phyloP scores from a whole-genome alignment of 805 yeast species.

The Teunomyces cretensis region DNA sequence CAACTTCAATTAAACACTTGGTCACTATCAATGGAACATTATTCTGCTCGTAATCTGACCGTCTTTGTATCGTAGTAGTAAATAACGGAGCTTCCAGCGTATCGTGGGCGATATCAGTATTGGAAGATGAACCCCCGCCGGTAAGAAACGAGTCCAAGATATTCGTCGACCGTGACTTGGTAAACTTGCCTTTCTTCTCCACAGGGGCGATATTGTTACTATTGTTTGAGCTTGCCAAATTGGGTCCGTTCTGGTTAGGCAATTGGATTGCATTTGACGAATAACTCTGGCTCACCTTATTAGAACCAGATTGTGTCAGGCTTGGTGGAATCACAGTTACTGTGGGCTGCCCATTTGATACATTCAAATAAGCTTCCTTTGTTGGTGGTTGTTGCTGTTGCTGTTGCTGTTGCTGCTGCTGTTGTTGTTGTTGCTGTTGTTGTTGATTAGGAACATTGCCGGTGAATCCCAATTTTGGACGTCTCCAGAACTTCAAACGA shows the following conservation, averaged over 20 bases:
- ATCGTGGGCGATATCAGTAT: conserved; percentile 9
- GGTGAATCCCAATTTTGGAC: conserved; percentile 36
- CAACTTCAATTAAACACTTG: conserved; percentile 75
- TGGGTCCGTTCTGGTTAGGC: conserved; percentile 4
- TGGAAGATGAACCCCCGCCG: conserved; percentile 8
- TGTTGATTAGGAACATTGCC: not conserved
- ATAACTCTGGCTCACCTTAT: conserved; percentile 13
- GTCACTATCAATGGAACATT: conserved; percentile 69
- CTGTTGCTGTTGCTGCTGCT: no score
- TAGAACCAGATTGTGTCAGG: not conserved
- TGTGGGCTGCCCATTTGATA: not conserved
- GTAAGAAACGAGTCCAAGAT: conserved; percentile 38
- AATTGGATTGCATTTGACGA: conserved; percentile 14
- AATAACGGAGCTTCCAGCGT: conserved; percentile 32
- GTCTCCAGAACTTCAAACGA: conserved; percentile 44
- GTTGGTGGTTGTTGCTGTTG: not conserved
- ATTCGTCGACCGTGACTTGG: conserved; percentile 50
- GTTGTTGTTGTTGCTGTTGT: no score
- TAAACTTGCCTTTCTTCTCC: conserved; percentile 17
- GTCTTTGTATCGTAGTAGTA: conserved; percentile 57
- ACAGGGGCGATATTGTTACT: conserved; percentile 1
- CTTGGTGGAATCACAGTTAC: conserved; percentile 1
- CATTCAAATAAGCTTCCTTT: not conserved
- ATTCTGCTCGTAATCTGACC: conserved; percentile 62
- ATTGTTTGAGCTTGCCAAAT: not conserved